Percentiles rank a stretch among this genome's conserved stretches.
These are phyloP conservation scores for Amborella trichopoda DNA, from an alignment of 164 flowering plant genomes.

Conservation along the genomic window DNA sequence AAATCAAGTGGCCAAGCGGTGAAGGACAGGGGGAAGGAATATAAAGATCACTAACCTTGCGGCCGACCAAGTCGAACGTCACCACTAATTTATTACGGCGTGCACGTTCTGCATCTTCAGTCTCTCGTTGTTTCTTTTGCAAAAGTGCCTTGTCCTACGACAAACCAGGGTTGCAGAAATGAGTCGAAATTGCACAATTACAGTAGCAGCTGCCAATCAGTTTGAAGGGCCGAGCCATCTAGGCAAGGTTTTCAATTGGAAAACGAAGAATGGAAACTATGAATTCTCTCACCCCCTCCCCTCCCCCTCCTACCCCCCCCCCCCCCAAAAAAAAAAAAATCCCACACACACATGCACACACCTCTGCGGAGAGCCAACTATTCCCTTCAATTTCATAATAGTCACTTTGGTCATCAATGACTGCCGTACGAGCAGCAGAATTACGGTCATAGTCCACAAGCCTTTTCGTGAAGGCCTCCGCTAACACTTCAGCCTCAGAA, in stretches of 20 bases:
- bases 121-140: constrained; percentile 61
- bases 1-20: neutral
- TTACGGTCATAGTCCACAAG: constrained; percentile 85
- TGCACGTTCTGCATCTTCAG: constrained; percentile 77
- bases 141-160: too few species aligned
- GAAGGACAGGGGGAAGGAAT: neutral
- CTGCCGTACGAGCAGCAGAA: constrained; percentile 88
- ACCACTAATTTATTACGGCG: constrained; percentile 66
- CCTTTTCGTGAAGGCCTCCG: constrained; percentile 92
- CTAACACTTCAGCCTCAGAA: constrained; percentile 72
- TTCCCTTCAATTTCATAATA: constrained; percentile 84
- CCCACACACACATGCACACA: constrained; percentile 8
- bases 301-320: neutral
- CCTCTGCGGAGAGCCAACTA: constrained; percentile 83
- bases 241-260: too few species aligned
- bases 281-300: neutral
- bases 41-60: constrained; percentile 52
- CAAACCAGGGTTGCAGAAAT: too few species aligned
- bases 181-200: too few species aligned
- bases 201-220: too few species aligned
- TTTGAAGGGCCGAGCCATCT: too few species aligned
- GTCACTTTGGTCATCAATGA: constrained; percentile 98
- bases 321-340: neutral
- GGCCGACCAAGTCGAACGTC: constrained; percentile 91
- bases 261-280: too few species aligned